Conservation (phyloP, 2,329 filamentous ascomycete species). For the Drechslerella dactyloides region DNA sequence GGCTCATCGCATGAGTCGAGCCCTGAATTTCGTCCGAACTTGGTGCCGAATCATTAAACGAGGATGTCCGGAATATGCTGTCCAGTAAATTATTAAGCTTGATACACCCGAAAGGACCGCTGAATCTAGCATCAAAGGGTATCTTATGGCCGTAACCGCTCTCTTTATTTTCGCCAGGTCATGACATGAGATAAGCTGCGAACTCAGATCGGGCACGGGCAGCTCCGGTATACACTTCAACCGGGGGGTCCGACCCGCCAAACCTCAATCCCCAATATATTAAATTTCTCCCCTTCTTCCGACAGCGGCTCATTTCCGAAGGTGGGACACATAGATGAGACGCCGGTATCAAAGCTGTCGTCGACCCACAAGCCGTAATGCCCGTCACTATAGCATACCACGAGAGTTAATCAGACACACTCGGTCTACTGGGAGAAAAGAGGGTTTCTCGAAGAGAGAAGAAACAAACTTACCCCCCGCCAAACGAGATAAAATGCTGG, state of each 20-base stretch:
- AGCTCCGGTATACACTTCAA: not conserved
- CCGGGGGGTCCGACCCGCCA: slow-evolving; percentile 77
- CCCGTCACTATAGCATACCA: slow-evolving; percentile 66
- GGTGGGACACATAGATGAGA: slow-evolving; percentile 83
- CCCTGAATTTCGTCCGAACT: too few relatives aligned
- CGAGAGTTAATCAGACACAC: slow-evolving; percentile 6
- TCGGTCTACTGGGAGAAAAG: not conserved
- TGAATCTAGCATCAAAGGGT: not conserved
- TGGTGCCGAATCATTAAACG: too few relatives aligned
- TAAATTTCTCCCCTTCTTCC: slow-evolving; percentile 90
- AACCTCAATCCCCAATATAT: slow-evolving; percentile 85
- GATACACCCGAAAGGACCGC: not conserved
- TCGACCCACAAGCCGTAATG: slow-evolving; percentile 95
- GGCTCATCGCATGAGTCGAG: too few relatives aligned
- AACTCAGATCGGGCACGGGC: not conserved
- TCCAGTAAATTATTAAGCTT: not conserved
- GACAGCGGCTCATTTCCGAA: slow-evolving; percentile 95
- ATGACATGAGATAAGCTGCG: not conserved
- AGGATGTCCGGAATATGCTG: too few relatives aligned
- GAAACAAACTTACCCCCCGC: slow-evolving; percentile 68
- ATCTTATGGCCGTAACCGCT: not conserved
- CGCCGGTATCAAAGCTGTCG: slow-evolving; percentile 79
- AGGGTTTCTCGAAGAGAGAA: slow-evolving; percentile 2
- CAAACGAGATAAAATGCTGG: slow-evolving; percentile 79
- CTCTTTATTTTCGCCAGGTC: not conserved